Evolutionary conservation across 768 basidiomycete species (phyloP).

Genomic region (Floccularia luteovirens): DNA sequence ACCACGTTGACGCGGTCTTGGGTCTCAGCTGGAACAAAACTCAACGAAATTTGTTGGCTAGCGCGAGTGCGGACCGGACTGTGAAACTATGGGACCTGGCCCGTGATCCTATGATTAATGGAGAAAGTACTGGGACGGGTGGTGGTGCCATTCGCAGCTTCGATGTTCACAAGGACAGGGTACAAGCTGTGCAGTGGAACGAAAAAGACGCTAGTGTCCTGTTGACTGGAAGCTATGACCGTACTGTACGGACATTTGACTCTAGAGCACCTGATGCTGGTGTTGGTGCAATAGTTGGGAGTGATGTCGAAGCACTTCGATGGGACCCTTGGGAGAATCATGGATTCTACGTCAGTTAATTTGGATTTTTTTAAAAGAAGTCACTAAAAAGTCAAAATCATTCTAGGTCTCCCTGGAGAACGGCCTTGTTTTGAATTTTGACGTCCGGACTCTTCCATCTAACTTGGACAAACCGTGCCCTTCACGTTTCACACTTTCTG

Average conservation of each 20-base stretch:
- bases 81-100: slow-evolving; percentile 97
- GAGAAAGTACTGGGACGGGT: slow-evolving; percentile 33
- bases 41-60: slow-evolving; percentile 87
- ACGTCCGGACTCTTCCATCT: slow-evolving; percentile 76
- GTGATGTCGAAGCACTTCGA: slow-evolving; percentile 87
- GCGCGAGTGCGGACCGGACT: slow-evolving; percentile 88
- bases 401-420: slow-evolving; percentile 91
- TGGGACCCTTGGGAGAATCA: slow-evolving; percentile 96
- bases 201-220: slow-evolving; percentile 80
- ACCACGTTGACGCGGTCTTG: slow-evolving; percentile 95
- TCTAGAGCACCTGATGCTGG: slow-evolving; percentile 75
- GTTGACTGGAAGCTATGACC: slow-evolving; percentile 90
- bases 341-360: slow-evolving; percentile 75
- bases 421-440: slow-evolving; percentile 88
- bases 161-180: slow-evolving; percentile 84
- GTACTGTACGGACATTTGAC: slow-evolving; percentile 93
- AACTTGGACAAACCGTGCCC: slow-evolving; percentile 57
- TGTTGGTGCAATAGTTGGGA: slow-evolving; percentile 79
- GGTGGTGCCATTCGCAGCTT: slow-evolving; percentile 86
- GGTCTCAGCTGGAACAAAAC: slow-evolving; percentile 86
- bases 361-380: too few relatives aligned
- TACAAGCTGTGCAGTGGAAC: slow-evolving; percentile 97
- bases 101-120: slow-evolving; percentile 44
- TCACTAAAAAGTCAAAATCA: background rate
- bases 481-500: slow-evolving; percentile 81